These are phyloP conservation scores for Phtheirospermum japonicum DNA, from an alignment of 257 asterid species.

Conservation along the genomic window DNA sequence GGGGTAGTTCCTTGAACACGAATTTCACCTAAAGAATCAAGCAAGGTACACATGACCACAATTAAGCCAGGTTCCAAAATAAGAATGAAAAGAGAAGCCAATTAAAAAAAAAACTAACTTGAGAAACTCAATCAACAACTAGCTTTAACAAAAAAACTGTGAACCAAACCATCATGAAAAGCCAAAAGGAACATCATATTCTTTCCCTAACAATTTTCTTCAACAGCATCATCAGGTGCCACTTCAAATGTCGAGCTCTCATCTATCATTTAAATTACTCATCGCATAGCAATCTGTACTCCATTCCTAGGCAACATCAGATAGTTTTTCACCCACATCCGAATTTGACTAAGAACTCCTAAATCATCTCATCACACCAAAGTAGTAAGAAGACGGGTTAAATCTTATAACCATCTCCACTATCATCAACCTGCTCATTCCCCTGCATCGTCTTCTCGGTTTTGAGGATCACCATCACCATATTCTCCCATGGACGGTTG, in stretches of 20 bases:
- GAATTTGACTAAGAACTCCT: neutral
- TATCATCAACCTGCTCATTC: slow-evolving; percentile 35
- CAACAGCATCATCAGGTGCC: neutral
- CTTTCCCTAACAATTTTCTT: neutral
- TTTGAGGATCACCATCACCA: slow-evolving; percentile 36
- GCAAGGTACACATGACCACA: neutral
- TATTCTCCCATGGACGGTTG: slow-evolving; percentile 31
- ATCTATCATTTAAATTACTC: neutral
- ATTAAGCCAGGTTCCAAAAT: neutral
- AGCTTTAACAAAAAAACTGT: no score
- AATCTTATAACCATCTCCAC: slow-evolving; percentile 41
- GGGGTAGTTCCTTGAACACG: neutral
- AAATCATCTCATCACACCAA: slow-evolving; percentile 29
- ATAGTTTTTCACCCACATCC: neutral
- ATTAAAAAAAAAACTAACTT: no score
- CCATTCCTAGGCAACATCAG: neutral
- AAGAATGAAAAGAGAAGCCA: neutral
- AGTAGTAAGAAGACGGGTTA: slow-evolving; percentile 33
- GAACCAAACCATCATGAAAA: slow-evolving; percentile 9
- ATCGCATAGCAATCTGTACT: neutral
- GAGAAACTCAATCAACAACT: no score
- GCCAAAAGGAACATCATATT: slow-evolving; percentile 8
- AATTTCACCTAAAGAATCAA: neutral
- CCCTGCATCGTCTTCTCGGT: slow-evolving; percentile 33
- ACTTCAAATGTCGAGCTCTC: neutral